Conservation (phyloP, 75 land plant species). For the Larix kaempferi region DNA sequence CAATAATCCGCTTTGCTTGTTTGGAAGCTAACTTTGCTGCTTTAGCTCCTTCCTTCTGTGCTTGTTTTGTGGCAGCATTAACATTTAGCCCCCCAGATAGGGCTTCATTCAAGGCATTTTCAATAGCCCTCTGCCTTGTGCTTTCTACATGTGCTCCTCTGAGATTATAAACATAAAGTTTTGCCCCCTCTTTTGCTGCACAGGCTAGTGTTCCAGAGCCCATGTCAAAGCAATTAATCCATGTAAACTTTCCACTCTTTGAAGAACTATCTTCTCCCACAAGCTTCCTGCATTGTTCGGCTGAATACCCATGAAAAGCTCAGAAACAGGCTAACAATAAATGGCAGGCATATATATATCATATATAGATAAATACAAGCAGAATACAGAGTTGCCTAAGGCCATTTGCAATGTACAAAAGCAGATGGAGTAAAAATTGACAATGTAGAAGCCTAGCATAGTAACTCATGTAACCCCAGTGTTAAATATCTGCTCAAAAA, state of each 20-base stretch:
- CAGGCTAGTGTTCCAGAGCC: constrained; percentile 74
- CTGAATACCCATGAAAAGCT: constrained; percentile 24
- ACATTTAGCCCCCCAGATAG: constrained; percentile 47
- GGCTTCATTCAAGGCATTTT: constrained; percentile 57
- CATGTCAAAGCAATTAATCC: constrained; percentile 81
- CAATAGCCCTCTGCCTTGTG: constrained; percentile 53
- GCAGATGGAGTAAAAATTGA: not conserved
- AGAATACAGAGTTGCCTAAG: not conserved
- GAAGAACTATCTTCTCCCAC: constrained; percentile 78
- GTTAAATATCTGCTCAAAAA: too few species aligned
- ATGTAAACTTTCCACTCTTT: constrained; percentile 75
- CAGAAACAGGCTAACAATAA: not conserved
- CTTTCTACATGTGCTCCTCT: constrained; percentile 71
- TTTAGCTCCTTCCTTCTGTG: constrained; percentile 61
- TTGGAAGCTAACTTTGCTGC: constrained; percentile 67
- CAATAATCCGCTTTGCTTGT: constrained; percentile 74
- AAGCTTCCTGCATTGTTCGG: constrained; percentile 72
- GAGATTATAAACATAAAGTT: constrained; percentile 76
- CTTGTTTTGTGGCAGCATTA: constrained; percentile 62
- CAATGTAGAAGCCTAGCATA: too few species aligned
- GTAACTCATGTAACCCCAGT: too few species aligned
- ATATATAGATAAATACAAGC: not conserved
- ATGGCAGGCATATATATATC: too few species aligned
- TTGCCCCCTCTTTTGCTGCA: constrained; percentile 70
- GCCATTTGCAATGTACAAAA: not conserved